phyloP scores from a whole-genome alignment of 306 rosid genomes.

The Cercis canadensis region DNA sequence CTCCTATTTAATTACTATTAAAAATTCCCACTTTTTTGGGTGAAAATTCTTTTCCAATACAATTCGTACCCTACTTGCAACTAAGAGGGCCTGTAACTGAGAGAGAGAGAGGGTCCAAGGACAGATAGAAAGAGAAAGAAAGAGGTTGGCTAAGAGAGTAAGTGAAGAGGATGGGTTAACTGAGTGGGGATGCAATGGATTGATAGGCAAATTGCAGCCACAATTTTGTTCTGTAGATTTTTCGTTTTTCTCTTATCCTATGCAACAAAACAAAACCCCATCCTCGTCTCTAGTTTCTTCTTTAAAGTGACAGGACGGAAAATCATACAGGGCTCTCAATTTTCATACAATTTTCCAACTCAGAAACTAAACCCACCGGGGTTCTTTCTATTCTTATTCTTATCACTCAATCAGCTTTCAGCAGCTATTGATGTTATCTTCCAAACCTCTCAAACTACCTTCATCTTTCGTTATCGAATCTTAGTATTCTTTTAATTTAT shows the following conservation, averaged over 20 bases:
- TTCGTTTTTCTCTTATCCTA: slow-evolving; percentile 48
- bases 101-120: slow-evolving; percentile 23
- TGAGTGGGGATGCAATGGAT: slow-evolving; percentile 58
- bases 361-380: background rate
- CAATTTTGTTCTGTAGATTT: slow-evolving; percentile 48
- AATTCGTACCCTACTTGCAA: slow-evolving; percentile 52
- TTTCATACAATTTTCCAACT: background rate
- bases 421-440: background rate
- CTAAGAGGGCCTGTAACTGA: slow-evolving; percentile 15
- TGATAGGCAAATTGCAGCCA: slow-evolving; percentile 72
- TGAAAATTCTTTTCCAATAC: slow-evolving; percentile 22
- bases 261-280: slow-evolving; percentile 53
- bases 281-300: slow-evolving; percentile 62
- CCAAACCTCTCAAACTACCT: background rate
- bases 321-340: slow-evolving; percentile 3
- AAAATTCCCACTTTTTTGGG: slow-evolving; percentile 30
- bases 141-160: slow-evolving; percentile 9
- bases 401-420: too few species aligned
- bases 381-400: too few species aligned
- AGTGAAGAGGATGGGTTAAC: slow-evolving; percentile 57
- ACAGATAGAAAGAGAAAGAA: slow-evolving; percentile 37
- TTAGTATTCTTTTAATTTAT: background rate
- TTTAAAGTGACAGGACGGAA: slow-evolving; percentile 55
- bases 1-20: slow-evolving; percentile 18
- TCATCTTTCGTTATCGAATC: background rate